Evolutionary conservation across 2,329 filamentous ascomycete genomes (phyloP).

Genomic region (Torrubiellomyces zombiae): DNA sequence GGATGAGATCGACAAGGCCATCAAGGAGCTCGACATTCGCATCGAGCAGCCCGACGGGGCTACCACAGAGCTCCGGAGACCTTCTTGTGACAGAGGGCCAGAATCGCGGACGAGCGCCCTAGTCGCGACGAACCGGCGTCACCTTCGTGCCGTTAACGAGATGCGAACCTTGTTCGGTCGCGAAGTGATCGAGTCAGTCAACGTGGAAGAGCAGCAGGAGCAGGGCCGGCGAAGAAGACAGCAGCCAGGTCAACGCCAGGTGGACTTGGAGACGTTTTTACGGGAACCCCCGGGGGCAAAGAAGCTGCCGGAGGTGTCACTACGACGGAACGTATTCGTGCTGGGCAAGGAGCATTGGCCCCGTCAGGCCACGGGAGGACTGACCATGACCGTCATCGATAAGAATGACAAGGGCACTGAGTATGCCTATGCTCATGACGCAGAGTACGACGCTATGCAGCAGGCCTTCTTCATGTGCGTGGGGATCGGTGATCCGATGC

Average conservation of each 20-base stretch:
- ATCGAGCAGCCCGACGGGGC: no score
- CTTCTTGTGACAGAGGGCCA: no score
- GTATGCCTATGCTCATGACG: conserved; percentile 65
- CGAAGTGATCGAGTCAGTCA: conserved; percentile 38
- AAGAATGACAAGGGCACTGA: conserved; percentile 33
- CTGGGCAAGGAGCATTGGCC: conserved; percentile 84
- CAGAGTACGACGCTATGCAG: conserved; percentile 58
- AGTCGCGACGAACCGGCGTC: conserved; percentile 40
- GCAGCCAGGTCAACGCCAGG: conserved; percentile 24
- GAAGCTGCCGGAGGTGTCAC: conserved; percentile 52
- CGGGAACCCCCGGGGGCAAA: conserved; percentile 36
- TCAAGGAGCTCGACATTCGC: conserved; percentile 24
- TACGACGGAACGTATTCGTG: conserved; percentile 68
- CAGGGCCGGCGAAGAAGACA: conserved; percentile 17
- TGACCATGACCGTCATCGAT: conserved; percentile 55
- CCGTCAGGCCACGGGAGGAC: conserved; percentile 56
- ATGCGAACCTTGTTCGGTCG: conserved; percentile 52
- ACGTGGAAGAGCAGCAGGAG: conserved; percentile 31
- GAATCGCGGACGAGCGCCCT: conserved; percentile 20
- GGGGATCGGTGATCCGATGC: conserved; percentile 69
- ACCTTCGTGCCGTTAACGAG: conserved; percentile 77
- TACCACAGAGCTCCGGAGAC: conserved; percentile 1
- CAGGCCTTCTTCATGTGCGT: conserved; percentile 61
- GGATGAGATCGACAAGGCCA: conserved; percentile 40
- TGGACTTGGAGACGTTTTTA: conserved; percentile 40